Base-by-base conservation (phyloP, 345 rosid species). In the Hibiscus tridactylites region DNA sequence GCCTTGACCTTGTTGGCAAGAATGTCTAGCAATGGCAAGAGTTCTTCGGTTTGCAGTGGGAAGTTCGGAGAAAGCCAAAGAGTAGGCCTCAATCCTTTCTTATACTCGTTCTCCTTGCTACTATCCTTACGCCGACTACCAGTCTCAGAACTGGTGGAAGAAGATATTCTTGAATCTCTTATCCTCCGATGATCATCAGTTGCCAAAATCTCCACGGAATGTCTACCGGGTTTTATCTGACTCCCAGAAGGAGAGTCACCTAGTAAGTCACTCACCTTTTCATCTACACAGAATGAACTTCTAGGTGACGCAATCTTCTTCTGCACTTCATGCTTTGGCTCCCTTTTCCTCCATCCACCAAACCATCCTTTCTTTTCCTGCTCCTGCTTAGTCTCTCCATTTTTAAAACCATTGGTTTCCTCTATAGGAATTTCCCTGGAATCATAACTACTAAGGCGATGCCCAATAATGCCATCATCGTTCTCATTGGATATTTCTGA, bases 1-100 rank as follows among this genome's bases (percentile, higher is more conserved):
- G 98, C 99, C 79, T 95, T 95, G 68, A 95, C 99, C 81, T 95
- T 95, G 86, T 87, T 95, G 33, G 99, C 99, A 29, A 95, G 92
- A 83, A 95, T 95, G 81, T 95, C 99, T 33, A 95, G 98, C 88
- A 95, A 78, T 16, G 99, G 99, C 79, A 95, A 87, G 57, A 95
- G 87, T 80, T 95, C 99, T 76, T 92, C 98, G 0, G 96, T 95
- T 80, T 89, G 93, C 68, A 95, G 79, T 0, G 99, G 97, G 59
- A 95, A 95, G 79, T 78, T 80, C 4, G 93, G 85, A 63, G 97
- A 90, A 73, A 95, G 91, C 99, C 99, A 95, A 8, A 95, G 91
- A 73, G 86, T 87, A 65, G 99, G 99, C 85, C 97, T 86, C 79
- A 95, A 72, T 5, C 97, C 96, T 80, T 92, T 95, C 85, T 92